Evolutionary conservation across 2,329 filamentous ascomycete species (phyloP), one percentile per base, ranked within the genome.

Genomic region (Penicillium sp.): DNA sequence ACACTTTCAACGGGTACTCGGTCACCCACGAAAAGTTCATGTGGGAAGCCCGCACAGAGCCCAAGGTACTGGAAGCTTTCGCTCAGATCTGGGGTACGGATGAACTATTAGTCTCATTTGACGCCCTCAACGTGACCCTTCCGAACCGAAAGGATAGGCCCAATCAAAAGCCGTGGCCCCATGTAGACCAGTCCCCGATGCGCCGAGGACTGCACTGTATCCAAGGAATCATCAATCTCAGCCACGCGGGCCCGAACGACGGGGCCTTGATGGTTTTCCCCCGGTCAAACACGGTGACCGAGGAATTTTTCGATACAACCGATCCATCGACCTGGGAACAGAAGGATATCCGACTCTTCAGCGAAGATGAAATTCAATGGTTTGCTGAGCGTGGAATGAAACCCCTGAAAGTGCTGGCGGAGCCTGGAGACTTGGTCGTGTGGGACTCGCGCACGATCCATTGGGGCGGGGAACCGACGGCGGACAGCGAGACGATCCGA

Each of bases 391-490:
- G 53, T 13, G 71, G 67, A 8, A 49, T 67, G 44, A 54, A 60
- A n/a, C 64, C 66, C 3, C 22, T 55, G 29, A 76, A 78, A 56
- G 71, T 77, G 0, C 42, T 56, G 18, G 75, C 75, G 13, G 74
- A 75, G n/a, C 76, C 77, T 0, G 76, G 76, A 11, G 76, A 79
- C 36, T 60, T 79, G 50, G 63, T 79, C 77, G 13, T 49, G 9
- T 53, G 74, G 74, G 74, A 77, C 54, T 67, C 63, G n/a, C 67
- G 51, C 11, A 53, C 51, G 21, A 39, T 53, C 5, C 51, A 53
- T 16, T 49, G 45, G 71, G 58, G 62, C 36, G 62, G 62, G 10
- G 60, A 63, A 45, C 60, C 62, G 6, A 63, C 57, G 2, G 36
- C 29, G 1, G 24, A 62, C 29, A 63, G 62, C 16, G 39, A 59